These are phyloP conservation scores for Penicillium sumatraense DNA, from an alignment of 2,329 filamentous ascomycete genomes.

Conservation along the genomic window DNA sequence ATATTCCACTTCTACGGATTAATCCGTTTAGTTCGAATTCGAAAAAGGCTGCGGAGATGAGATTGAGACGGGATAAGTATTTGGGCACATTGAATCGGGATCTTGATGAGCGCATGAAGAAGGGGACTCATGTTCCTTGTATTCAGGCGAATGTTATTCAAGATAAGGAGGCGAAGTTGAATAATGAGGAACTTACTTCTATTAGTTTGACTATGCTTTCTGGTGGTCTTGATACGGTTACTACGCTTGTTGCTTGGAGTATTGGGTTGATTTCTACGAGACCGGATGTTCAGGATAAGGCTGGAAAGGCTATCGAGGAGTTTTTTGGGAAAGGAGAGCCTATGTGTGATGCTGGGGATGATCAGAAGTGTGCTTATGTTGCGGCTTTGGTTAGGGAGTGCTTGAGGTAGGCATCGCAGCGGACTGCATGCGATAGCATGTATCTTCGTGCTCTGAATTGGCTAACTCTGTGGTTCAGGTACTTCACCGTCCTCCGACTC, in stretches of 20 bases:
- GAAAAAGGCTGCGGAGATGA: constrained; percentile 63
- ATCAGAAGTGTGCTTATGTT: constrained; percentile 67
- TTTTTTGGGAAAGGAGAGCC: constrained; percentile 58
- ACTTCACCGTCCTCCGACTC: constrained; percentile 67
- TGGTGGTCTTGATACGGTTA: constrained; percentile 69
- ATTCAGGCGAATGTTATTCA: constrained; percentile 70
- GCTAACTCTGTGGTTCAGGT: constrained; percentile 37
- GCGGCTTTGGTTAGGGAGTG: constrained; percentile 67
- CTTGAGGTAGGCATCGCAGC: constrained; percentile 50
- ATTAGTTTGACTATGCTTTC: constrained; percentile 72
- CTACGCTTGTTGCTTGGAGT: constrained; percentile 68
- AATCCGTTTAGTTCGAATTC: constrained; percentile 67
- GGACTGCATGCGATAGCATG: too few species aligned
- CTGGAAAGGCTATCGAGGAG: constrained; percentile 60
- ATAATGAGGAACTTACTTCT: constrained; percentile 65
- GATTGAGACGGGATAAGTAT: constrained; percentile 64
- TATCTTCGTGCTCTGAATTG: too few species aligned
- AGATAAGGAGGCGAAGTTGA: constrained; percentile 66
- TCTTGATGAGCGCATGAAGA: constrained; percentile 64
- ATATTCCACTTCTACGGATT: constrained; percentile 72
- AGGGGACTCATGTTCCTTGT: constrained; percentile 65
- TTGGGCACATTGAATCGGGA: constrained; percentile 61
- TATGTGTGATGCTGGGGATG: constrained; percentile 64
- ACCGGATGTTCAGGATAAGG: constrained; percentile 66
- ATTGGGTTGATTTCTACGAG: constrained; percentile 63